Evolutionary conservation across 148 eudicot genomes (phyloP).

Genomic region (Drosera capensis): DNA sequence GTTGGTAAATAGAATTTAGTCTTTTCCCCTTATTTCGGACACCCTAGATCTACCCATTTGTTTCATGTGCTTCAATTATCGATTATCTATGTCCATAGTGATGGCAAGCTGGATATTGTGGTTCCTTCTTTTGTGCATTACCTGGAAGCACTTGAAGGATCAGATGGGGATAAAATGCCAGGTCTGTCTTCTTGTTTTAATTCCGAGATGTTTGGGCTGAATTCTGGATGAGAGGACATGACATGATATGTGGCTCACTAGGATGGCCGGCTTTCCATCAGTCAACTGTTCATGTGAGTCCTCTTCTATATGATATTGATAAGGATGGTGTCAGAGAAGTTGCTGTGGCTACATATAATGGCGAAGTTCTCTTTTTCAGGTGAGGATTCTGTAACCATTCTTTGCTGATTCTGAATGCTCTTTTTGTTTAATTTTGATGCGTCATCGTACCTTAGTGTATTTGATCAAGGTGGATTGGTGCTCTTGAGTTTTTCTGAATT

Average conservation of each 20-base stretch:
- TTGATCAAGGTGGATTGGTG: not conserved
- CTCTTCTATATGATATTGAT: slow-evolving; percentile 91
- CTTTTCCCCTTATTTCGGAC: too few species aligned
- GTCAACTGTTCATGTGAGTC: slow-evolving; percentile 94
- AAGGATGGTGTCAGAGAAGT: slow-evolving; percentile 97
- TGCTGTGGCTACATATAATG: slow-evolving; percentile 89
- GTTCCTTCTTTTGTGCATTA: slow-evolving; percentile 98
- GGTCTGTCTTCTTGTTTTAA: slow-evolving; percentile 45
- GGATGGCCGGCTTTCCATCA: slow-evolving; percentile 99
- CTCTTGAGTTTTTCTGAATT: not conserved
- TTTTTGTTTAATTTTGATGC: too few species aligned
- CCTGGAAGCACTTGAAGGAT: slow-evolving; percentile 91
- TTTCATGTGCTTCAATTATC: too few species aligned
- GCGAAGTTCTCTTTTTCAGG: slow-evolving; percentile 97
- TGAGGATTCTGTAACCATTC: too few species aligned
- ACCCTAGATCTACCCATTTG: too few species aligned
- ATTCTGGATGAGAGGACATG: not conserved
- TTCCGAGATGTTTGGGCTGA: not conserved
- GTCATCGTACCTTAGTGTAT: not conserved
- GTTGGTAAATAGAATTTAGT: too few species aligned
- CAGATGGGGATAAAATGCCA: slow-evolving; percentile 97
- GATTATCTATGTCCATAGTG: slow-evolving; percentile 22
- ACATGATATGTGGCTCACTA: slow-evolving; percentile 16
- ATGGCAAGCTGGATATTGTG: slow-evolving; percentile 91
- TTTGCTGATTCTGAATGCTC: too few species aligned